Evolutionary conservation across 495 filamentous ascomycete genomes (phyloP), one percentile per base, ranked within the genome.

Genomic region (Terfezia claveryi): DNA sequence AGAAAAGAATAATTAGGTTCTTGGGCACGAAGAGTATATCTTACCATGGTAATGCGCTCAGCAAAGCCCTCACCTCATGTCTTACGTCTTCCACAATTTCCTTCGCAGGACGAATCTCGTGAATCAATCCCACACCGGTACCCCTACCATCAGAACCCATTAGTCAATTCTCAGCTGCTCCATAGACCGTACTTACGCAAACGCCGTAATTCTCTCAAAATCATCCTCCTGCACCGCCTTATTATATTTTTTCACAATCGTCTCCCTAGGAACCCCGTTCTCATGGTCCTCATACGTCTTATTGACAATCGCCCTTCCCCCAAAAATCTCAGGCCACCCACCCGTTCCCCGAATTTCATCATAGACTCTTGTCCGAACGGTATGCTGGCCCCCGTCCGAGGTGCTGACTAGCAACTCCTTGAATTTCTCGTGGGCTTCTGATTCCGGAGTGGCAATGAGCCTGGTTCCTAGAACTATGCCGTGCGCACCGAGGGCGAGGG

Each of bases 61-160:
- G 27, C 27, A 32, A 32, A 32, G 27, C 27, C 17, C 85, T 77
- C 2, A 87, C 85, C 68, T 88, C 80, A 38, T 68, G 65, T n/a
- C 93, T 82, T 81, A 94, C 92, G 63, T 88, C 82, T 55, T 76
- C 76, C 17, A 95, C 78, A 68, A 96, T 92, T 61, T 76, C 72
- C 49, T 71, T 76, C 0, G 89, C 89, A 1, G 89, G 87, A 69
- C 84, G 76, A 44, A 95, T 74, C 51, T 80, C 75, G 41, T 69
- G 66, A 27, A 95, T 78, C 10, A 76, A 71, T 2, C 81, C 89
- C 0, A 86, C 82, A 14, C 67, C 67, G 7, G 70, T 71, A 0
- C 73, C 72, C 23, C 61, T 63, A 5, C 27, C 27, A 32, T 32
- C 27, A 32, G 11, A 36, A 23, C 20, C 23, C 23, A 6, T 8